Base-by-base conservation (phyloP, 2,329 filamentous ascomycete genomes). In the Colletotrichum chrysophilum region DNA sequence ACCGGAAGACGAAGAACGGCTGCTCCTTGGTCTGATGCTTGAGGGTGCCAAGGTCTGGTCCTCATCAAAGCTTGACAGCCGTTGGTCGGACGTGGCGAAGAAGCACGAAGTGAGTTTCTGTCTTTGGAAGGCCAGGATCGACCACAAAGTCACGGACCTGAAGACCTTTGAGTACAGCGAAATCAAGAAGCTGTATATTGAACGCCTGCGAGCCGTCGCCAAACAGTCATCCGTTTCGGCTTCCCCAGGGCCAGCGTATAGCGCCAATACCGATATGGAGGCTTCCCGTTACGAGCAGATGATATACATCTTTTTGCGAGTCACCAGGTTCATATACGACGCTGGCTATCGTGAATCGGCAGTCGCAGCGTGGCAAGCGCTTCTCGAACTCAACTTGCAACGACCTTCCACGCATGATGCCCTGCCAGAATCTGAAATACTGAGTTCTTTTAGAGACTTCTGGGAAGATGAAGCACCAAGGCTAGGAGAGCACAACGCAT, bases 381-480 rank as follows among this genome's bases (percentile, higher is more conserved):
- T 94, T 1, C 84, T 98, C 1, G 96, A 98, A 80, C 87, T 94
- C 68, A 92, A 91, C 21, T 90, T 95, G 75, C 92, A 91, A 62
- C 87, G 87, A 4, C 92, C 94, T 4, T 67, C 79, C 5, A 71
- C 14, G 10, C 62, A 80, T 55, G 78, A 79, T 3, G 70, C 79
- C 13, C 78, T 77, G n/a, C 62, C 78, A 12, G 78, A 79, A 7
- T 66, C 34, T 12, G 38, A 76, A 34, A 48, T 69, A 0, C 55
- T 87, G 13, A 81, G 84, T 4, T 80, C 81, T 0, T 94, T 98
- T 76, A 87, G 90, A 64, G 89, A 93, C 4, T 98, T 97, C 77
- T 98, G 97, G 97, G 95, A 98, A 75, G 94, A 92, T 72, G 96
- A 98, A 81, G 89, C 92, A 1, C 87, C 94, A 1, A 91, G 96